Conservation (phyloP, 2,329 filamentous ascomycete species). For the Fusarium dlaminii region DNA sequence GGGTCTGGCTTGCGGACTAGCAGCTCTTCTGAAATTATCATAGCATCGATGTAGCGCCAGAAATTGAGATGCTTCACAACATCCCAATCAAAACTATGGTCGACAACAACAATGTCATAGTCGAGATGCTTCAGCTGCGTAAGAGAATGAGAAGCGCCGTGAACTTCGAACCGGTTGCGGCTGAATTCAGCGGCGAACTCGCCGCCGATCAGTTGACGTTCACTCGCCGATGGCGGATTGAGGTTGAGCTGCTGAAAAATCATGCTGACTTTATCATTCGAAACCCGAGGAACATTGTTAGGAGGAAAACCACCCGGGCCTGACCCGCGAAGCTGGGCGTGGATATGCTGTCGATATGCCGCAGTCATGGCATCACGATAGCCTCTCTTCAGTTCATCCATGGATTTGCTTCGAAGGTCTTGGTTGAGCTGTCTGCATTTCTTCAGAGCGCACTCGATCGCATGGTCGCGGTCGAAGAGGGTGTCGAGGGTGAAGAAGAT, state of each 20-base stretch:
- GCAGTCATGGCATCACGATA: background rate
- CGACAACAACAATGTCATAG: background rate
- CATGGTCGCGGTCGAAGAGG: background rate
- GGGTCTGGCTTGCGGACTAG: background rate
- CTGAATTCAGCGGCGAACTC: background rate
- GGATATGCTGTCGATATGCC: background rate
- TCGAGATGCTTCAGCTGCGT: background rate
- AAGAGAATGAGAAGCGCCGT: background rate
- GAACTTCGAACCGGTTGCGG: background rate
- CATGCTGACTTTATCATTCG: background rate
- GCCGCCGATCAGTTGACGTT: accelerated
- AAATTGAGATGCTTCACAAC: background rate
- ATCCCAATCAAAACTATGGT: background rate
- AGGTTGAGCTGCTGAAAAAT: background rate
- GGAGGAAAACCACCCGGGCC: accelerated
- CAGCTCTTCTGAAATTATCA: accelerated
- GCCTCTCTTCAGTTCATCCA: background rate
- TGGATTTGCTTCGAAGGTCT: background rate
- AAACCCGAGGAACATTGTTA: background rate
- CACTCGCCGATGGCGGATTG: accelerated
- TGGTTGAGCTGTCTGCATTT: background rate
- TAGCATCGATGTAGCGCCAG: background rate
- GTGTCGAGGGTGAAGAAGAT: background rate
- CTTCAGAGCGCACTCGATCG: background rate
- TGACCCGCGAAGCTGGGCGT: background rate